Conservation (phyloP, 176 grass and related monocot genomes). For the Lolium perenne region DNA sequence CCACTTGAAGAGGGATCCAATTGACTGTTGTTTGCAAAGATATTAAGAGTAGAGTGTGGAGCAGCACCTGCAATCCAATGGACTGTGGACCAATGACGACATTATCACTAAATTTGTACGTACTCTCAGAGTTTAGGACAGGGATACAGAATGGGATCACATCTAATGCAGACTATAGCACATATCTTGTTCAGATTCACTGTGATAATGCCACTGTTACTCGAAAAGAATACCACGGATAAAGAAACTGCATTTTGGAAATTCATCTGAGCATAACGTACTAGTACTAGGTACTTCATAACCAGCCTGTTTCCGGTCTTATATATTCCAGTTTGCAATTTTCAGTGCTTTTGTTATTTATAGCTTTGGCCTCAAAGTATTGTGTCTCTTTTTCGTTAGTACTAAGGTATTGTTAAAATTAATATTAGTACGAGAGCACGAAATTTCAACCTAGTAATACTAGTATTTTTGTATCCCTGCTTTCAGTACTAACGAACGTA, state of each 20-base stretch:
- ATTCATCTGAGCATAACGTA: background rate
- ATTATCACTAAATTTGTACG: background rate
- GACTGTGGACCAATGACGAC: background rate
- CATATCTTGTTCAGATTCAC: background rate
- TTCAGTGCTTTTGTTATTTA: background rate
- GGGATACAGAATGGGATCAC: background rate
- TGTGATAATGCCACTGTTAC: background rate
- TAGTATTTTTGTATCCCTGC: background rate
- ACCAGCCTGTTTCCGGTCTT: background rate
- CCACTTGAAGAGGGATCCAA: conserved; percentile 51
- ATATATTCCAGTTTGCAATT: background rate
- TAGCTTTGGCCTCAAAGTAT: background rate
- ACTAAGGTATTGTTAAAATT: background rate
- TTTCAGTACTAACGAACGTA: background rate
- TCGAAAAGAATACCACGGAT: background rate
- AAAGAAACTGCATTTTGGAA: background rate
- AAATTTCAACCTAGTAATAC: background rate
- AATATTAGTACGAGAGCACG: background rate
- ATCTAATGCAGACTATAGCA: background rate
- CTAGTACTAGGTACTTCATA: background rate
- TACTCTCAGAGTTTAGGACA: background rate
- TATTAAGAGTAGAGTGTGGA: conserved; percentile 22
- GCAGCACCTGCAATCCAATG: conserved; percentile 43
- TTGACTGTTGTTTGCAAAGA: conserved; percentile 18
- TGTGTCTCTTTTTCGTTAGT: background rate